A percentile compares a stretch with the other conserved stretches of the same genome.
phyloP scores from a whole-genome alignment of 2,329 filamentous ascomycete genomes.

The Stachybotrys elegans region DNA sequence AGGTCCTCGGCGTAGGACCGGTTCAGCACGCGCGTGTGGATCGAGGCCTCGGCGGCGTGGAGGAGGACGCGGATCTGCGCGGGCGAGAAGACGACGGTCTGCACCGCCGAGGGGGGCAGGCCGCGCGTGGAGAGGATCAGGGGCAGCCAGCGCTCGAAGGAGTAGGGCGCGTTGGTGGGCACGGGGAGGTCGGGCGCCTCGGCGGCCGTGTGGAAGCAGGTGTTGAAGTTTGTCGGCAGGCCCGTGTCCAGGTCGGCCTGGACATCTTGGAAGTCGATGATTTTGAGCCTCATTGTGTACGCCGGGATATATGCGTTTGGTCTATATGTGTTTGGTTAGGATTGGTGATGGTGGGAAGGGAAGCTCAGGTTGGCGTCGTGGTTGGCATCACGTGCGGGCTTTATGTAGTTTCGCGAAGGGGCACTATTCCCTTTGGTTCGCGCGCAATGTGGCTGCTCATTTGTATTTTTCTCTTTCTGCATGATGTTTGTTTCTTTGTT shows the following conservation, averaged over 20 bases:
- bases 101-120: constrained; percentile 17
- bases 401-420: too few species aligned
- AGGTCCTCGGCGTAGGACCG: constrained; percentile 26
- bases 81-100: constrained; percentile 22
- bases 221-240: constrained; percentile 25
- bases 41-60: constrained; percentile 22
- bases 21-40: constrained; percentile 23
- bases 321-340: too few species aligned
- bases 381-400: too few species aligned
- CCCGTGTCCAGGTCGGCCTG: constrained; percentile 8
- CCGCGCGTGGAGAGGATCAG: constrained; percentile 30
- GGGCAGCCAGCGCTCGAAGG: constrained; percentile 36
- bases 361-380: too few species aligned
- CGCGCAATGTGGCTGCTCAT: too few species aligned
- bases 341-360: too few species aligned
- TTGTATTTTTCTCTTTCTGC: too few species aligned
- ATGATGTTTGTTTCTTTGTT: too few species aligned
- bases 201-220: constrained; percentile 25
- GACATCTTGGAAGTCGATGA: constrained; percentile 10
- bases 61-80: constrained; percentile 24
- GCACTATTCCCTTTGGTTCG: too few species aligned
- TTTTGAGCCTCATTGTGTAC: constrained; percentile 9
- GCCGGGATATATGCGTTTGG: too few species aligned
- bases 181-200: constrained; percentile 21
- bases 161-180: constrained; percentile 28